A percentile compares a stretch with the other conserved stretches of the same genome.
phyloP scores from a whole-genome alignment of 805 yeast species.

The Ascoidea rubescens region DNA sequence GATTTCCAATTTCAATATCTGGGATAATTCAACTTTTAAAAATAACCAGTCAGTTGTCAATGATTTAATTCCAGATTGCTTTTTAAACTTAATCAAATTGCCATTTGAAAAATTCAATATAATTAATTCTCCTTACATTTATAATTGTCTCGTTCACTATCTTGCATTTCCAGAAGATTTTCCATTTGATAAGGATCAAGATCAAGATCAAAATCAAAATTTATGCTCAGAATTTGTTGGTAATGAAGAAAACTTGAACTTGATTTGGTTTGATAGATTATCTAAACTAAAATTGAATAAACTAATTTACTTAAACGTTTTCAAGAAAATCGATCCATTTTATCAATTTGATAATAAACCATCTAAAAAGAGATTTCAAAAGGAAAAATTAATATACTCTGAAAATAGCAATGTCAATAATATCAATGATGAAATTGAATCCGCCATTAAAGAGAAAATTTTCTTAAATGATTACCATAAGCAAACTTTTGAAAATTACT shows the following conservation, averaged over 20 bases:
- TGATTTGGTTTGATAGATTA: conserved; percentile 6
- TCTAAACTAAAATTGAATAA: conserved; percentile 3
- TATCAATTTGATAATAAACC: not conserved
- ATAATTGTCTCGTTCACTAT: conserved; percentile 7
- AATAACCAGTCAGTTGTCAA: not conserved
- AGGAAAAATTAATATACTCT: not conserved
- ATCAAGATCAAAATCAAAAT: not conserved
- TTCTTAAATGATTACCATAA: not conserved
- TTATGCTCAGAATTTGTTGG: no score
- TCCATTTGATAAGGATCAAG: not conserved
- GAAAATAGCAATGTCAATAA: not conserved
- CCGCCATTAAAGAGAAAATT: not conserved
- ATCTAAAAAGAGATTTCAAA: not conserved
- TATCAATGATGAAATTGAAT: no score
- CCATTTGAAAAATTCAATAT: conserved; percentile 2
- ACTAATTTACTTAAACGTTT: conserved; percentile 3
- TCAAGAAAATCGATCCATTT: conserved; percentile 3
- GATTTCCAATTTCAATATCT: no score
- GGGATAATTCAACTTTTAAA: no score
- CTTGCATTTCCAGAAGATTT: conserved; percentile 5
- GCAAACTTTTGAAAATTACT: not conserved
- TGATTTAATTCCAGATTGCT: conserved; percentile 5
- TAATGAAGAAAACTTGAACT: not conserved
- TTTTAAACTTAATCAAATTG: not conserved
- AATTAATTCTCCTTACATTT: conserved; percentile 2